These are phyloP conservation scores for Alternaria burnsii DNA, from an alignment of 2,329 filamentous ascomycete species.

Conservation along the genomic window DNA sequence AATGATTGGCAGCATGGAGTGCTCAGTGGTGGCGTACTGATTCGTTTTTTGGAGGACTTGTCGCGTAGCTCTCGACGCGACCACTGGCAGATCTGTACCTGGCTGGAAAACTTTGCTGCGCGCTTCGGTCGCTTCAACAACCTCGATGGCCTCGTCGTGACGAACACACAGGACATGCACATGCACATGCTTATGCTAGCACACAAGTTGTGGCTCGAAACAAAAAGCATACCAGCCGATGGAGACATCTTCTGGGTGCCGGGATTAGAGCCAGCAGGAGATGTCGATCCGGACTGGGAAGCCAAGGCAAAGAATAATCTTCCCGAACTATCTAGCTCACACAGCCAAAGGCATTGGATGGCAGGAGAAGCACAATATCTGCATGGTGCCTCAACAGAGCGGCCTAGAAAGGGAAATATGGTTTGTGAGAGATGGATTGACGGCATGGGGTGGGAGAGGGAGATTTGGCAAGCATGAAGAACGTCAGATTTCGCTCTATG, in stretches of 20 bases:
- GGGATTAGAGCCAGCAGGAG: slow-evolving; percentile 12
- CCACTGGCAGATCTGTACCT: slow-evolving; percentile 13
- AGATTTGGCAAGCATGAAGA: background rate
- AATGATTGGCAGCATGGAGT: slow-evolving; percentile 12
- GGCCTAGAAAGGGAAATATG: background rate
- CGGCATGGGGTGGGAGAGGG: background rate
- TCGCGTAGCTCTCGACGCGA: background rate
- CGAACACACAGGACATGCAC: slow-evolving; percentile 2
- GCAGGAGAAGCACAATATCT: background rate
- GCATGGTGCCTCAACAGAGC: background rate
- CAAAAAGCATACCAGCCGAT: background rate
- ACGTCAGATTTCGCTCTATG: background rate
- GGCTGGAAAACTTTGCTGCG: slow-evolving; percentile 18
- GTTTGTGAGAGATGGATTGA: background rate
- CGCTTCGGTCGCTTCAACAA: slow-evolving; percentile 16
- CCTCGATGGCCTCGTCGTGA: slow-evolving; percentile 22
- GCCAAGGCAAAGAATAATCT: background rate
- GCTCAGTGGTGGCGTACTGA: slow-evolving; percentile 3
- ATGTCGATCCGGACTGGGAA: background rate
- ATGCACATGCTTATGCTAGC: slow-evolving; percentile 12
- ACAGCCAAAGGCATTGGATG: background rate
- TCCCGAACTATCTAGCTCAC: background rate
- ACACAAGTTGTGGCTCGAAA: slow-evolving; percentile 9
- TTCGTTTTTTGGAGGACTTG: slow-evolving; percentile 15
- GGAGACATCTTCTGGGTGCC: slow-evolving; percentile 15